phyloP scores from a whole-genome alignment of 768 basidiomycete genomes.

The Leccinum fibrillosum region DNA sequence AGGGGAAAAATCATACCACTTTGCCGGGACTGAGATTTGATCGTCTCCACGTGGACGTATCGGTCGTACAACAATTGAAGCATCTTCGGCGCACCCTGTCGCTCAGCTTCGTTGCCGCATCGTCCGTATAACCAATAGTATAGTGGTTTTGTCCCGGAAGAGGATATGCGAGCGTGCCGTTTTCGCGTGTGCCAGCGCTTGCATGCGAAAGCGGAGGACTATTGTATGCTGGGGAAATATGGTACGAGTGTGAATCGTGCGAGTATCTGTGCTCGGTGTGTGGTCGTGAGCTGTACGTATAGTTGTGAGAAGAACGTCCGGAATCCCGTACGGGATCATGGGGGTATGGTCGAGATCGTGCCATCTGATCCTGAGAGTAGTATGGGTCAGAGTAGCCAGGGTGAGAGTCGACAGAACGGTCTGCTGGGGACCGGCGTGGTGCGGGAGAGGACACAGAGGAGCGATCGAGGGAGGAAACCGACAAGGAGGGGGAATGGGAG shows the following conservation, averaged over 20 bases:
- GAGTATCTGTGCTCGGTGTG: conserved; percentile 32
- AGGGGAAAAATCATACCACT: conserved; percentile 44
- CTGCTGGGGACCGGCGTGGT: conserved; percentile 39
- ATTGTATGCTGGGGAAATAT: conserved; percentile 23
- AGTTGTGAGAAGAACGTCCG: conserved; percentile 35
- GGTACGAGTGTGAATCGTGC: conserved; percentile 33
- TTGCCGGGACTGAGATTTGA: conserved; percentile 78
- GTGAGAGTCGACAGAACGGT: conserved; percentile 30
- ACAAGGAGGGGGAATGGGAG: conserved; percentile 59
- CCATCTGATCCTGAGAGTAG: conserved; percentile 36
- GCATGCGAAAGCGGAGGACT: conserved; percentile 28
- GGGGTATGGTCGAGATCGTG: conserved; percentile 31
- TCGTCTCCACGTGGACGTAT: conserved; percentile 79
- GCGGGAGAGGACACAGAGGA: conserved; percentile 60
- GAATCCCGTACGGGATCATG: conserved; percentile 33
- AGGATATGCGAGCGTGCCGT: conserved; percentile 31
- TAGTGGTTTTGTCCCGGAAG: conserved; percentile 38
- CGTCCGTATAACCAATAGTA: conserved; percentile 59
- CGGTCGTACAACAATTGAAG: conserved; percentile 84
- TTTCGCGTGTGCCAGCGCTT: conserved; percentile 20
- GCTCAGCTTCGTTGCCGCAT: conserved; percentile 76
- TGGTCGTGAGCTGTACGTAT: conserved; percentile 25
- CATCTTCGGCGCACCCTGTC: conserved; percentile 74
- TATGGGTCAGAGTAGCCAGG: conserved; percentile 36
- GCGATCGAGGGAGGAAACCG: conserved; percentile 57